Conservation (phyloP, 768 basidiomycete species). For the Udeniomyces megalosporus region DNA sequence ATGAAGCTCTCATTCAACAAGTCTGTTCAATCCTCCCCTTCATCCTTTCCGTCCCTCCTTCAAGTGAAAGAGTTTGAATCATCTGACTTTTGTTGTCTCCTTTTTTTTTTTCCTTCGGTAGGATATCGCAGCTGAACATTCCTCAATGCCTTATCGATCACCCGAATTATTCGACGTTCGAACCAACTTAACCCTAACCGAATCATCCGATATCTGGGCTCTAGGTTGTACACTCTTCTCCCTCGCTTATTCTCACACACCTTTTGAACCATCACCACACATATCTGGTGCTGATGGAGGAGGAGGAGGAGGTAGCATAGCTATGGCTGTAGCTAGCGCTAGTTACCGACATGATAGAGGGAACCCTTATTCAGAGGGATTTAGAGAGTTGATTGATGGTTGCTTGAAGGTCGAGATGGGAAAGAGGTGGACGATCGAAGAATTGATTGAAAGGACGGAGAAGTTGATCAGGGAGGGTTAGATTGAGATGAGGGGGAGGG, state of each 20-base stretch:
- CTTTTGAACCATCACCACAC: conserved; percentile 12
- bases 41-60: background rate
- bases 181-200: conserved; percentile 67
- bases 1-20: conserved; percentile 79
- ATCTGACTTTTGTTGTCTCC: background rate
- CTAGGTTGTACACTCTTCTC: conserved; percentile 90
- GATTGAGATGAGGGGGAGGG: background rate
- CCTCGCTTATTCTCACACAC: conserved; percentile 57
- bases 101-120: conserved; percentile 22
- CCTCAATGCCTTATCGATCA: conserved; percentile 95
- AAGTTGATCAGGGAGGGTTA: background rate
- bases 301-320: conserved; percentile 7
- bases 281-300: too few relatives aligned
- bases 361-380: conserved; percentile 59
- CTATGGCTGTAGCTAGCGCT: conserved; percentile 23
- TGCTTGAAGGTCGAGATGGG: conserved; percentile 71
- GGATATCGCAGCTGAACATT: conserved; percentile 94
- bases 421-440: conserved; percentile 67
- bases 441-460: conserved; percentile 13
- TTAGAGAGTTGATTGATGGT: conserved; percentile 62
- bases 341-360: conserved; percentile 31
- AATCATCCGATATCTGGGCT: conserved; percentile 96
- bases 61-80: too few relatives aligned
- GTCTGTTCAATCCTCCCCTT: conserved; percentile 29
- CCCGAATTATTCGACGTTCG: conserved; percentile 97